Evolutionary conservation across 2,329 filamentous ascomycete genomes (phyloP).

Genomic region (Rhinocladiella similis): DNA sequence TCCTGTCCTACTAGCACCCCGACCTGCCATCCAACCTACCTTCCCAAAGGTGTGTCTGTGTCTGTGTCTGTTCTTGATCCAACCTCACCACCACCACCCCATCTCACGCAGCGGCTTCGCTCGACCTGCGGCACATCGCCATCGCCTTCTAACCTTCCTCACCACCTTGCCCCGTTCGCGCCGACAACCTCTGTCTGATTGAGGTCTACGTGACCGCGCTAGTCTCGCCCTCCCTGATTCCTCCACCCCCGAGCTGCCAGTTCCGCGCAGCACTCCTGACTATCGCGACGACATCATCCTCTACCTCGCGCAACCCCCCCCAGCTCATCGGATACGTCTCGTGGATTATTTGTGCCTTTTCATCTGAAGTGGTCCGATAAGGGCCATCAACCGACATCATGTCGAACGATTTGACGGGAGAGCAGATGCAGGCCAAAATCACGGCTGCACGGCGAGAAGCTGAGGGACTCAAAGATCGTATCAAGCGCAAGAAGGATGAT

Average conservation of each 20-base stretch:
- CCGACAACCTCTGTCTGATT: not conserved
- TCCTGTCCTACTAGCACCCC: not conserved
- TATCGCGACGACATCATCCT: conserved; percentile 38
- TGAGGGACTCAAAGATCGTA: conserved; percentile 94
- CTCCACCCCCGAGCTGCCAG: conserved; percentile 23
- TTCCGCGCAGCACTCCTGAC: conserved; percentile 15
- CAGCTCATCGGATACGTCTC: conserved; percentile 16
- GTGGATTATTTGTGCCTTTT: conserved; percentile 27
- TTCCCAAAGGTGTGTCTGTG: conserved; percentile 3
- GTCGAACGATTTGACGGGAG: conserved; percentile 51
- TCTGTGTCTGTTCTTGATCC: conserved; percentile 11
- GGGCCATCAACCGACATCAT: conserved; percentile 37
- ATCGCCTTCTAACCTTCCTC: not conserved
- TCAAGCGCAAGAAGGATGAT: conserved; percentile 99
- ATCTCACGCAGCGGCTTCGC: not conserved
- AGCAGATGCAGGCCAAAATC: conserved; percentile 85
- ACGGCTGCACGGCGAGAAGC: conserved; percentile 93
- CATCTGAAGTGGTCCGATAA: conserved; percentile 22
- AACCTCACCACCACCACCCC: conserved; percentile 18
- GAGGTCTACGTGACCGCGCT: conserved; percentile 5
- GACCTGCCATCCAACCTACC: conserved; percentile 8
- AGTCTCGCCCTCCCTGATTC: conserved; percentile 22
- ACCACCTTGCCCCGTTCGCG: not conserved
- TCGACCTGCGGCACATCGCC: not conserved
- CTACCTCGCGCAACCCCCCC: conserved; percentile 18